These are phyloP conservation scores for Agaricus subrufescens DNA, from an alignment of 768 basidiomycete genomes.

Conservation along the genomic window DNA sequence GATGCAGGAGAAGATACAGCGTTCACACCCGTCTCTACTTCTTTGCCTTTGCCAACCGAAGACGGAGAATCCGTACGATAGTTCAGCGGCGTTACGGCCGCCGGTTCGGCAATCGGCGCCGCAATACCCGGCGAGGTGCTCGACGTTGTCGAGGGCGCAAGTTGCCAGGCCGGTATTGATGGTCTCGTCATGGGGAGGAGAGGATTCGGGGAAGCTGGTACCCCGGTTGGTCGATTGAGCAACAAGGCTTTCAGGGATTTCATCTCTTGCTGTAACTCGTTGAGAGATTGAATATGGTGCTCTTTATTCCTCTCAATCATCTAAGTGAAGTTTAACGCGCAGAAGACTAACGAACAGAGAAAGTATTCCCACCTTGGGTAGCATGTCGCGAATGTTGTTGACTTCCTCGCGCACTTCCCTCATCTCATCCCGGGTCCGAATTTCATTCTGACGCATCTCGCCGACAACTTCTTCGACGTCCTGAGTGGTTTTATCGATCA, in stretches of 20 bases:
- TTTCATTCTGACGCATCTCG: constrained; percentile 76
- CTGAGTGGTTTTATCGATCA: constrained; percentile 64
- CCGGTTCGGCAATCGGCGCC: constrained; percentile 20
- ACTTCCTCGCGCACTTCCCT: constrained; percentile 90
- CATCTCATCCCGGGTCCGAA: constrained; percentile 81
- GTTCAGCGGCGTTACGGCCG: constrained; percentile 13
- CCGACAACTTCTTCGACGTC: constrained; percentile 69
- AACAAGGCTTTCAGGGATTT: constrained; percentile 91
- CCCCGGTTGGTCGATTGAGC: constrained; percentile 60
- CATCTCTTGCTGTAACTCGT: constrained; percentile 89
- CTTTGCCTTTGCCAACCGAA: constrained; percentile 47
- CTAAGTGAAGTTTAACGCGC: constrained; percentile 30
- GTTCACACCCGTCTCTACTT: constrained; percentile 25
- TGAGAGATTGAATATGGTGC: constrained; percentile 73
- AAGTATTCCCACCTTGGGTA: constrained; percentile 70
- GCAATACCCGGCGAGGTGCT: not conserved
- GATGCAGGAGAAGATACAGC: not conserved
- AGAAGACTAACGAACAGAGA: too few relatives aligned
- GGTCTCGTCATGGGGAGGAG: constrained; percentile 58
- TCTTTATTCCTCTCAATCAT: constrained; percentile 95
- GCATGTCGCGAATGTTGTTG: constrained; percentile 82
- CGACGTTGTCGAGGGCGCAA: constrained; percentile 37
- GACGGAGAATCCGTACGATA: not conserved
- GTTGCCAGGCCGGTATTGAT: constrained; percentile 89
- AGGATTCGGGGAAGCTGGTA: constrained; percentile 43